Evolutionary conservation across 495 filamentous ascomycete species (phyloP).

Genomic region (Tuber brumale): DNA sequence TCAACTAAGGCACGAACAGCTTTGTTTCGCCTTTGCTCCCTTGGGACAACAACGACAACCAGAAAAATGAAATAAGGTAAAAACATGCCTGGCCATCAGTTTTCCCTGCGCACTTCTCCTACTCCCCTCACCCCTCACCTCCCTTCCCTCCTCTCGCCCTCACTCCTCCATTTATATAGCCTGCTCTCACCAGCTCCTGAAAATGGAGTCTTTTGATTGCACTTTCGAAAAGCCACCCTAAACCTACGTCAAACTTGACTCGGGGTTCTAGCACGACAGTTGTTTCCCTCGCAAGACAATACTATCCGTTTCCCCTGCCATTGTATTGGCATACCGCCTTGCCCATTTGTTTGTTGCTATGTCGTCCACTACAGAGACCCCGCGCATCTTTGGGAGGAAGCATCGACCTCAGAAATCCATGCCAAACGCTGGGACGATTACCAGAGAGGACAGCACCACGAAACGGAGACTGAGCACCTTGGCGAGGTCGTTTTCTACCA

Average conservation of each 20-base stretch:
- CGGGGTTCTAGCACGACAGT: neutral
- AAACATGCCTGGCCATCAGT: constrained; percentile 1
- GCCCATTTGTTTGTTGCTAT: constrained; percentile 4
- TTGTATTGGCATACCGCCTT: neutral
- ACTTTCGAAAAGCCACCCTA: constrained; percentile 13
- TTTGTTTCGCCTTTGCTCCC: neutral
- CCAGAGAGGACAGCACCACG: neutral
- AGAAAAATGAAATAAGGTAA: neutral
- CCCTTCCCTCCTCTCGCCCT: neutral
- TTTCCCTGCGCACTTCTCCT: neutral
- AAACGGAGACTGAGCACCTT: constrained; percentile 27
- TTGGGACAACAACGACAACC: neutral
- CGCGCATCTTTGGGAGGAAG: constrained; percentile 17
- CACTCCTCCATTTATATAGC: constrained; percentile 14
- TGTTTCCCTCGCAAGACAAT: constrained; percentile 2
- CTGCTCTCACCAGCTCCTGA: constrained; percentile 11
- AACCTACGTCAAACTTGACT: neutral
- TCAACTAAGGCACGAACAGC: constrained; percentile 6
- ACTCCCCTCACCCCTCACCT: neutral
- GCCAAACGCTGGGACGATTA: constrained; percentile 12
- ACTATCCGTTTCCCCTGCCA: neutral
- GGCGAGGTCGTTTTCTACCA: constrained; percentile 11
- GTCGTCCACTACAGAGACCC: constrained; percentile 20
- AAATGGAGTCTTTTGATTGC: neutral
- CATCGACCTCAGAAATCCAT: constrained; percentile 25